These are phyloP conservation scores for Mycena pura DNA, from an alignment of 768 basidiomycete species.

Conservation along the genomic window DNA sequence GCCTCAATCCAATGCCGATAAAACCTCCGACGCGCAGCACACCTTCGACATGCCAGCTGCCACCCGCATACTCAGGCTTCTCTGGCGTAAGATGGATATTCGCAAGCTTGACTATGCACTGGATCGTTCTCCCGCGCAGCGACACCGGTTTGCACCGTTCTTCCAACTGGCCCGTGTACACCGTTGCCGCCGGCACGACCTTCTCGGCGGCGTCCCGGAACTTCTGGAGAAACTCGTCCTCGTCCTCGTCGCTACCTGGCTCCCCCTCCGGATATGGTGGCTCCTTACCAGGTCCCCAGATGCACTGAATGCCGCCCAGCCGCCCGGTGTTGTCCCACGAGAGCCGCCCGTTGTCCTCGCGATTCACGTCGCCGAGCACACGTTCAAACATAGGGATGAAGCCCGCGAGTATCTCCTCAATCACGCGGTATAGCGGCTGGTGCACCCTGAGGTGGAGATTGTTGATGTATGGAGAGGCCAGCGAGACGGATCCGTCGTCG, in stretches of 20 bases:
- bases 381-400: conserved; percentile 37
- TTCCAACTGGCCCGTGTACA: conserved; percentile 10
- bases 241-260: conserved; percentile 15
- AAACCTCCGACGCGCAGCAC: no score
- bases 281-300: conserved; percentile 17
- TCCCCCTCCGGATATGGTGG: conserved; percentile 18
- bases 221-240: conserved; percentile 10
- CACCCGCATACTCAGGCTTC: conserved; percentile 26
- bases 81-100: conserved; percentile 30
- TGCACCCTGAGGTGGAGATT: conserved; percentile 30
- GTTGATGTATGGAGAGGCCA: conserved; percentile 33
- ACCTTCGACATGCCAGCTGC: conserved; percentile 33
- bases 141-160: conserved; percentile 9
- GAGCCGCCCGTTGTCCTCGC: not conserved
- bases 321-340: conserved; percentile 1
- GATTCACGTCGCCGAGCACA: conserved; percentile 28
- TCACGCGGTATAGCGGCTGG: conserved; percentile 24
- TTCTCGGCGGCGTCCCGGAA: not conserved
- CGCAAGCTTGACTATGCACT: conserved; percentile 29
- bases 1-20: not conserved
- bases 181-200: conserved; percentile 1
- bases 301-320: not conserved
- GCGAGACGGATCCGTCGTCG: conserved; percentile 24
- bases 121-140: conserved; percentile 21
- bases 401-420: conserved; percentile 25